These are phyloP conservation scores for Massarina eburnea DNA, from an alignment of 2,329 filamentous ascomycete species.

Conservation along the genomic window DNA sequence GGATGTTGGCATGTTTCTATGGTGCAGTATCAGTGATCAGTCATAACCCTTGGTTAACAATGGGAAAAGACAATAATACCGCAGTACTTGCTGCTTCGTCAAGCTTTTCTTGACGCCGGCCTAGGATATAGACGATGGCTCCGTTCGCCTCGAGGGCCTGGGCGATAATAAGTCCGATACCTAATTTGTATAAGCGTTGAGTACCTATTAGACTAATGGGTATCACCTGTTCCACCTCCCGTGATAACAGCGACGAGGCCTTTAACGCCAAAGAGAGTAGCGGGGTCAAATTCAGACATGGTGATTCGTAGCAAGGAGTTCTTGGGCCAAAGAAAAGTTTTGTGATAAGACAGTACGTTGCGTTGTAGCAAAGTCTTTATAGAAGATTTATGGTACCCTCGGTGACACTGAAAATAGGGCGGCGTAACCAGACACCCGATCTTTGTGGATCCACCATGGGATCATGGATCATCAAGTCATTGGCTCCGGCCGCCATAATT, in stretches of 20 bases:
- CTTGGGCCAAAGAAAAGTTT: too few relatives aligned
- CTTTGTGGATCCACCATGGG: too few relatives aligned
- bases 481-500: too few relatives aligned
- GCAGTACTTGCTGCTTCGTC: conserved; percentile 8
- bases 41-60: not conserved
- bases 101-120: conserved; percentile 18
- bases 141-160: conserved; percentile 22
- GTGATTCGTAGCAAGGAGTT: not conserved
- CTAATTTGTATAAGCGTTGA: conserved; percentile 1
- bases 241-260: conserved; percentile 23
- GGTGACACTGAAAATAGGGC: too few relatives aligned
- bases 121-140: conserved; percentile 23
- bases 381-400: too few relatives aligned
- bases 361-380: too few relatives aligned
- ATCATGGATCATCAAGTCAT: too few relatives aligned
- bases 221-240: conserved; percentile 20
- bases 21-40: not conserved
- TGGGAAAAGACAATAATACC: conserved; percentile 4
- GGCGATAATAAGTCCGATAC: conserved; percentile 22
- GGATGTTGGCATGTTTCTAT: conserved; percentile 2
- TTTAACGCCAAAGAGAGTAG: conserved; percentile 17
- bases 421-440: too few relatives aligned
- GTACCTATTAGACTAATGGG: not conserved
- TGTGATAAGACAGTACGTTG: too few relatives aligned
- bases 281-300: conserved; percentile 15